Base-by-base conservation (phyloP, 345 rosid species). In the Luvunga scandens region DNA sequence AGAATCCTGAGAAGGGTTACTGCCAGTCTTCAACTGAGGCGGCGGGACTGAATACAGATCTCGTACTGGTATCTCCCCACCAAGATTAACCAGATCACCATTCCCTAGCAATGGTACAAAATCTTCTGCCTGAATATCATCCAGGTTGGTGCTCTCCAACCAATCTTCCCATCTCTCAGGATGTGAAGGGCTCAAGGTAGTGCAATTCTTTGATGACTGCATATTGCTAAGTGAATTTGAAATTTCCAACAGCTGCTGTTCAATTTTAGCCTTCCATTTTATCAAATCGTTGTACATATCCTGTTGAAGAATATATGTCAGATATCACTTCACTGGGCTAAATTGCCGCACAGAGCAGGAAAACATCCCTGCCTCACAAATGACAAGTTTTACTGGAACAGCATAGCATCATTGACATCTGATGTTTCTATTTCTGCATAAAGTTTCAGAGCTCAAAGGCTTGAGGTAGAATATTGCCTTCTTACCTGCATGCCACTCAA, bases 101-200 rank as follows among this genome's bases (percentile, higher is more conserved):
- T 67, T 83, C 73, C 80, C 92, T 61, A 91, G 69, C 93, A 92
- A 86, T 72, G 89, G 89, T 61, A 79, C 88, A 38, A 93, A 80
- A 75, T 83, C 94, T 62, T 85, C 92, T 68, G 84, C 92, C 25
- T 79, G 86, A 81, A 90, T 71, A 87, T 82, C 90, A 65, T 91
- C 91, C 84, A 95, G 77, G 83, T 84, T 89, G 79, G 88, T 75
- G 84, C 78, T 88, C 78, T 86, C 90, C 82, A 93, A 81, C 90
- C 93, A 91, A 82, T 92, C 91, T 84, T 90, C 94, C 99, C 97
- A 95, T 78, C 83, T 90, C 38, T 90, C 97, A 53, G 91, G 85
- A 75, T 85, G 77, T 66, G 87, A 45, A 55, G 89, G 91, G 79
- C 91, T 84, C 57, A 89, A 85, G 59, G 87, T 66, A 59, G 75